A percentile compares a stretch with the other conserved stretches of the same genome.
Conservation (phyloP, 768 basidiomycete genomes). For the Dacryopinax primogenitus region DNA sequence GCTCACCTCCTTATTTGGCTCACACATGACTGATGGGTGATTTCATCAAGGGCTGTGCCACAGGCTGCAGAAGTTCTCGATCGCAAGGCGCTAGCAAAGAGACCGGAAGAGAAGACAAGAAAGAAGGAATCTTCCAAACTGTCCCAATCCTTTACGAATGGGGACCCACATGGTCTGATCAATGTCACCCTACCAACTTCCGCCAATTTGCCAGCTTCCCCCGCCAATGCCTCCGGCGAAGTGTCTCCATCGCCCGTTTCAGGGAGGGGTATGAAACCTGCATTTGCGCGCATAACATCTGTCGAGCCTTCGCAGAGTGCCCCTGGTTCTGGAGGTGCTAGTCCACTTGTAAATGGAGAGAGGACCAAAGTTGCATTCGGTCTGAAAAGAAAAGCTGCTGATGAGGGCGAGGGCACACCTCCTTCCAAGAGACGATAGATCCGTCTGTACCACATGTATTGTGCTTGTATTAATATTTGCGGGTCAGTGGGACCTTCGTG, state of each 20-base stretch:
- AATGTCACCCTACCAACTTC: constrained; percentile 34
- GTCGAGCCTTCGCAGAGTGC: constrained; percentile 43
- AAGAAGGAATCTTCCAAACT: constrained; percentile 52
- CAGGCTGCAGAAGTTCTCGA: constrained; percentile 72
- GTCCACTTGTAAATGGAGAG: constrained; percentile 67
- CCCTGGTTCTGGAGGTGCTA: constrained; percentile 32
- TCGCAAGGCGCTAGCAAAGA: constrained; percentile 64
- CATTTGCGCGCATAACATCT: constrained; percentile 16
- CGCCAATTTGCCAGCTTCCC: constrained; percentile 38
- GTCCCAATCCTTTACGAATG: constrained; percentile 25
- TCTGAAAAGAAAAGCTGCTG: constrained; percentile 64
- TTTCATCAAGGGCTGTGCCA: constrained; percentile 59
- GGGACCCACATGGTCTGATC: constrained; percentile 28
- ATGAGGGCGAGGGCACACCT: constrained; percentile 54
- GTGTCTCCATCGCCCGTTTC: constrained; percentile 29
- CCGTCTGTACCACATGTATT: no score
- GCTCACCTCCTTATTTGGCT: constrained; percentile 20
- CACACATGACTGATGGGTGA: constrained; percentile 15
- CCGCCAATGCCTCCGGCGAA: constrained; percentile 29
- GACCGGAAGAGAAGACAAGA: constrained; percentile 59
- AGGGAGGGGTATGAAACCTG: constrained; percentile 12
- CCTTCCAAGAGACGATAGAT: constrained; percentile 45
- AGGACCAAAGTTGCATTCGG: constrained; percentile 64
- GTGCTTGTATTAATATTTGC: no score
- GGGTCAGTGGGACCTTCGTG: no score